Conservation (phyloP, 139 green algal genomes). For the Chlorokybus atmophyticus region DNA sequence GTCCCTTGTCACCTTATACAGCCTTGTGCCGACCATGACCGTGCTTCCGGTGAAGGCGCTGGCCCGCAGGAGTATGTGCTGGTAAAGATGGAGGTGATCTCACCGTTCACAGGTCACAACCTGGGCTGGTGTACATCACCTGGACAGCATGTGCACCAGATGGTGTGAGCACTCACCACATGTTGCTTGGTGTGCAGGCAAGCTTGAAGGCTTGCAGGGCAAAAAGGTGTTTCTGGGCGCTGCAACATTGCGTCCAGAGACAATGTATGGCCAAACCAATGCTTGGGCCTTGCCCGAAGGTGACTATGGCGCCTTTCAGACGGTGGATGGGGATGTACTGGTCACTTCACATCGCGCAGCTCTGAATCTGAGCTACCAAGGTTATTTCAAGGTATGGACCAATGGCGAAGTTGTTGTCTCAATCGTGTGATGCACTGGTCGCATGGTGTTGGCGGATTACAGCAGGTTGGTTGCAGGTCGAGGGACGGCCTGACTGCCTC, state of each 20-base stretch:
- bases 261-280: slow-evolving; percentile 99
- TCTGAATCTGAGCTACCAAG: slow-evolving; percentile 86
- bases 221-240: slow-evolving; percentile 75
- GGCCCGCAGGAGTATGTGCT: slow-evolving; percentile 92
- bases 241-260: slow-evolving; percentile 91
- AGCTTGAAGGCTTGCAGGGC: slow-evolving; percentile 55
- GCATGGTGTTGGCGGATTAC: too few relatives aligned
- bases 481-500: slow-evolving; percentile 56
- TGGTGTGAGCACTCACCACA: neutral
- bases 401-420: too few relatives aligned
- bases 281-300: slow-evolving; percentile 92
- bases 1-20: slow-evolving; percentile 1
- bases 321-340: slow-evolving; percentile 63
- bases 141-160: too few relatives aligned
- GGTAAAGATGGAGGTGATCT: slow-evolving; percentile 85
- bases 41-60: slow-evolving; percentile 82
- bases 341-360: slow-evolving; percentile 74
- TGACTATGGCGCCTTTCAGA: slow-evolving; percentile 75
- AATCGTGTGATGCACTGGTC: too few relatives aligned
- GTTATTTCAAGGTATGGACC: slow-evolving; percentile 16
- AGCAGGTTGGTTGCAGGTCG: slow-evolving; percentile 41
- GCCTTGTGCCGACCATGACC: slow-evolving; percentile 77
- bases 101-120: slow-evolving; percentile 36
- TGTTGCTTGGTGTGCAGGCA: slow-evolving; percentile 49
- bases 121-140: too few relatives aligned